Evolutionary conservation across 257 asterid species (phyloP).

Genomic region (Solanum ossicruentum): DNA sequence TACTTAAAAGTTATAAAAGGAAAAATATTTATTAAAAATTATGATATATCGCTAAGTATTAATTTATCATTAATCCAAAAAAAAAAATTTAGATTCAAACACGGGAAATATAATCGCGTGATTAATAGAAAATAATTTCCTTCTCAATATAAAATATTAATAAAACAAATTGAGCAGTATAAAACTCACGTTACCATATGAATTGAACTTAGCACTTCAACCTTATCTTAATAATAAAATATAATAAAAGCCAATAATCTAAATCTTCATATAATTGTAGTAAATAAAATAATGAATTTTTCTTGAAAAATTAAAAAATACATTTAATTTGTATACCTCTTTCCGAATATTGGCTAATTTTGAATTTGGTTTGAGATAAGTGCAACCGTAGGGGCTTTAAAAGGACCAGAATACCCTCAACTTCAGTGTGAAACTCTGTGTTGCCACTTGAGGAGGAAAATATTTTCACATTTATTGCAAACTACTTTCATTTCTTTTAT

Average conservation of each 20-base stretch:
- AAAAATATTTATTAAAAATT: not conserved
- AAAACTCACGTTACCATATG: slow-evolving; percentile 16
- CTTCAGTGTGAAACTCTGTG: not conserved
- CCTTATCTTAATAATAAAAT: not conserved
- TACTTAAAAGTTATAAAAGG: not conserved
- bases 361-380: slow-evolving; percentile 10
- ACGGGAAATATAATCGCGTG: not conserved
- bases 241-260: not conserved
- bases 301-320: not conserved
- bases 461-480: not conserved
- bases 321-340: not conserved
- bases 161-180: not conserved
- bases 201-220: not conserved
- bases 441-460: slow-evolving; percentile 6
- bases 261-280: not conserved
- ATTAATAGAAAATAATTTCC: not conserved
- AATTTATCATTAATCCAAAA: not conserved
- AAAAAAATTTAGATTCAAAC: not conserved
- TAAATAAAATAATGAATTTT: not conserved
- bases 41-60: not conserved
- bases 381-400: not conserved
- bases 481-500: too few relatives aligned
- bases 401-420: not conserved
- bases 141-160: not conserved
- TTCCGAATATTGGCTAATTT: slow-evolving; percentile 5